These are phyloP conservation scores for Eucalyptus marginata DNA, from an alignment of 345 rosid species.

Conservation along the genomic window DNA sequence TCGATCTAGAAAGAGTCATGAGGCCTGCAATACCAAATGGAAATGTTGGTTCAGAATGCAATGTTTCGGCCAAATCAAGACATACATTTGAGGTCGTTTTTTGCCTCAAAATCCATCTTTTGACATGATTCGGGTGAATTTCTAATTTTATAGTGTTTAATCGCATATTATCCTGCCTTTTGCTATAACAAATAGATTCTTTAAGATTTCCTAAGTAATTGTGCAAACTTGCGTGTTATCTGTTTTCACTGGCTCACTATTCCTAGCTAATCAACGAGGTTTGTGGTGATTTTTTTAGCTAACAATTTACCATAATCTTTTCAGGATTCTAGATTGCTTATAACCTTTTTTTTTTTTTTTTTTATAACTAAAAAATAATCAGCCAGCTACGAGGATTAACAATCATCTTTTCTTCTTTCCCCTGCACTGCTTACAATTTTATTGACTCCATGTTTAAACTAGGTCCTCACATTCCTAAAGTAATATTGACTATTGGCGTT, in stretches of 20 bases:
- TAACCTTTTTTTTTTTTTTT: not conserved
- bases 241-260: not conserved
- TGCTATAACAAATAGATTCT: not conserved
- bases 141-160: not conserved
- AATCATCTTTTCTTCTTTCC: too few species aligned
- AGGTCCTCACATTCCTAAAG: too few species aligned
- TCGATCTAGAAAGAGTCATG: too few species aligned
- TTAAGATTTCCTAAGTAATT: too few species aligned
- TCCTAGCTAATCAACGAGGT: not conserved
- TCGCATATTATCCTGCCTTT: not conserved
- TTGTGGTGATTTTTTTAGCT: not conserved
- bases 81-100: too few species aligned
- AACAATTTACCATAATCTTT: not conserved
- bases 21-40: not conserved
- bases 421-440: too few species aligned
- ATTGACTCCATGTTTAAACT: too few species aligned
- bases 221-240: not conserved
- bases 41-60: not conserved
- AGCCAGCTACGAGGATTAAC: too few species aligned
- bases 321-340: not conserved
- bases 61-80: not conserved
- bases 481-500: too few species aligned
- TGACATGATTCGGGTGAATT: not conserved
- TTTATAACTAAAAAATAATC: too few species aligned
- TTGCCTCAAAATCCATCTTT: not conserved